Base-by-base conservation (phyloP, 83 land plant genomes). In the Isoetes engelmannii region DNA sequence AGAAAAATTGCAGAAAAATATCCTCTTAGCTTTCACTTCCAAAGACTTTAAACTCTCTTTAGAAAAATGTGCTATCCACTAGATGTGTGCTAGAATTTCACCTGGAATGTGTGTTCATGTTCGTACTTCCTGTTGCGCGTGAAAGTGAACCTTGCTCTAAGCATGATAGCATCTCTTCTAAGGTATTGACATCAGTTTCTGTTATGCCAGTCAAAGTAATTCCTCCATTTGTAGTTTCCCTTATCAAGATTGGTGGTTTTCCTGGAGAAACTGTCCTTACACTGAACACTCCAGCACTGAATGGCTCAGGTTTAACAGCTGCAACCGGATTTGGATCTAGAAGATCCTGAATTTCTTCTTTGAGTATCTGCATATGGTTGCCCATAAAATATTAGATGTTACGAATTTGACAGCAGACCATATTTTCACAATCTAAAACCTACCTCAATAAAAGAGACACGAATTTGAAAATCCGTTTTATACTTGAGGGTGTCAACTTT, bases 21-120 rank as follows among this genome's bases (percentile, higher is more conserved):
- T 12, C 18, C 8, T 19, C 62, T 12, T 59, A 18, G 28, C 9
- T 59, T 19, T 12, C 18, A 59, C 19, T 0, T 8, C 3, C 4
- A 12, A 59, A 18, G 10, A 59, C 62, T 19, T 42, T 19, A 20
- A 28, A 28, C 37, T 28, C 37, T 28, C 37, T 28, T 28, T 28
- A 28, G 2, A 28, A 28, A 28, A 28, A 0, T 28, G 37, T 28
- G 37, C 37, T 28, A 28, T 28, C 37, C 37, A 28, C 37, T 28
- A 28, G 37, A 2, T 28, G 37, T 28, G 37, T 28, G 37, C 37
- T 28, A 28, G 28, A 59, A 12, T 19, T 42, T 19, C 21, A 89
- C 94, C 94, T 89, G 45, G 94, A 89, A 56, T 84, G 88, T 20
- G 84, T 80, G 82, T 89, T 89, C 94, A 89, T 89, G 69, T 89